Percentiles rank a stretch among this genome's conserved stretches.
phyloP scores from a whole-genome alignment of 2,329 filamentous ascomycete species.

The Sclerotinia sclerotiorum region DNA sequence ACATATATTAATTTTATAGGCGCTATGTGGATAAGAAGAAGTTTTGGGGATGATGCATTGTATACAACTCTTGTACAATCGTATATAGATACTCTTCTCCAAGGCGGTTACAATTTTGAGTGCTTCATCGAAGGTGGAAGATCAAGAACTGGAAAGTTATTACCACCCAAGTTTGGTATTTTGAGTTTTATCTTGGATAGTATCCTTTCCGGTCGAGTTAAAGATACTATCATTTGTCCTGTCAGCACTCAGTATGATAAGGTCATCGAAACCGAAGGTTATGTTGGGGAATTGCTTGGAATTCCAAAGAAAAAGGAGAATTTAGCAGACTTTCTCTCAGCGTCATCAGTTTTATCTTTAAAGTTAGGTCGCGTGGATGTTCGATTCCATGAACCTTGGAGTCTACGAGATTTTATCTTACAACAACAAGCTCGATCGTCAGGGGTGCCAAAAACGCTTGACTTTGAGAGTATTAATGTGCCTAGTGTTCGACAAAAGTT shows the following conservation, averaged over 20 bases:
- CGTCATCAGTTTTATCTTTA: conserved; percentile 80
- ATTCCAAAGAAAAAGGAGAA: conserved; percentile 97
- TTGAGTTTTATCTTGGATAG: conserved; percentile 89
- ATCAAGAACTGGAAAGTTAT: conserved; percentile 87
- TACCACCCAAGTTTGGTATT: conserved; percentile 95
- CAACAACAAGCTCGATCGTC: conserved; percentile 66
- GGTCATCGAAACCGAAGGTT: conserved; percentile 96
- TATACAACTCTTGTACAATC: conserved; percentile 93
- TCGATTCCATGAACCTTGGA: conserved; percentile 96
- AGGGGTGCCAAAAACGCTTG: conserved; percentile 48
- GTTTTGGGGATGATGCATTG: conserved; percentile 87
- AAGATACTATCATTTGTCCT: conserved; percentile 90
- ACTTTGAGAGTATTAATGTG: conserved; percentile 48
- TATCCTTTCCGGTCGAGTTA: conserved; percentile 79
- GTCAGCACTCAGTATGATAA: conserved; percentile 99
- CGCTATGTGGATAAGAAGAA: conserved; percentile 92
- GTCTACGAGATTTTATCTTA: conserved; percentile 75
- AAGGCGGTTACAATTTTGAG: conserved; percentile 90
- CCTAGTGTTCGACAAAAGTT: conserved; percentile 57
- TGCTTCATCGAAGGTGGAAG: conserved; percentile 97
- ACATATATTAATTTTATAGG: conserved; percentile 44
- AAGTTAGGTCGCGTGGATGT: conserved; percentile 91
- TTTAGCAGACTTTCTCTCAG: conserved; percentile 82
- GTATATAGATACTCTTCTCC: conserved; percentile 89
- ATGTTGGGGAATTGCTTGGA: conserved; percentile 89